Percentiles rank a stretch among this genome's conserved stretches.
phyloP scores from a whole-genome alignment of 441 rosid species.

The Populus hybrid region DNA sequence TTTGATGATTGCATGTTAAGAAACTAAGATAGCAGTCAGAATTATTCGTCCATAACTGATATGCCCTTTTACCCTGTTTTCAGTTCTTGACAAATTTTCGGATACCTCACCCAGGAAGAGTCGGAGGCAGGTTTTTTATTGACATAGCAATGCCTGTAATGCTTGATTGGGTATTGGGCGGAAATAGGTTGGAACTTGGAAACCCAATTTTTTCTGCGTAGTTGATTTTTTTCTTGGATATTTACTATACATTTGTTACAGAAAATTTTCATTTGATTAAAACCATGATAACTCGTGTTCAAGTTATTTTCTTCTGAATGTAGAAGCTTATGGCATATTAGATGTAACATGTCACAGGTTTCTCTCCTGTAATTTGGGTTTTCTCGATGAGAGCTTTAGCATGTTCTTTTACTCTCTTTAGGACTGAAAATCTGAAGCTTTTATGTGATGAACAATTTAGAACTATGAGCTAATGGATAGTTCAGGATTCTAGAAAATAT shows the following conservation, averaged over 20 bases:
- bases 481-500: neutral
- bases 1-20: neutral
- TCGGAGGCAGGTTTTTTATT: constrained; percentile 80
- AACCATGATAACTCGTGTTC: neutral
- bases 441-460: neutral
- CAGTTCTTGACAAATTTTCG: constrained; percentile 86
- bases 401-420: neutral
- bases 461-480: neutral
- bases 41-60: neutral
- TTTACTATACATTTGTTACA: neutral
- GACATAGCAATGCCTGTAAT: constrained; percentile 78
- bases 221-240: neutral
- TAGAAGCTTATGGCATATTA: neutral
- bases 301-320: neutral
- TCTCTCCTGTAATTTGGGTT: neutral
- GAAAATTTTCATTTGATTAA: neutral
- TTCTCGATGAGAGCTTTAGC: neutral
- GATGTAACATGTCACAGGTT: neutral
- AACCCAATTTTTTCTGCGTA: neutral
- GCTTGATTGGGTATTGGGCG: constrained; percentile 92
- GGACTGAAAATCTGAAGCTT: neutral
- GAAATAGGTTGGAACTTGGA: constrained; percentile 64
- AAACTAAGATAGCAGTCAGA: neutral
- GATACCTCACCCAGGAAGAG: constrained; percentile 89
- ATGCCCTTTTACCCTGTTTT: constrained; percentile 11